A percentile compares a stretch with the other conserved stretches of the same genome.
phyloP scores from a whole-genome alignment of 768 basidiomycete genomes.

The Macrolepiota dolichaula region DNA sequence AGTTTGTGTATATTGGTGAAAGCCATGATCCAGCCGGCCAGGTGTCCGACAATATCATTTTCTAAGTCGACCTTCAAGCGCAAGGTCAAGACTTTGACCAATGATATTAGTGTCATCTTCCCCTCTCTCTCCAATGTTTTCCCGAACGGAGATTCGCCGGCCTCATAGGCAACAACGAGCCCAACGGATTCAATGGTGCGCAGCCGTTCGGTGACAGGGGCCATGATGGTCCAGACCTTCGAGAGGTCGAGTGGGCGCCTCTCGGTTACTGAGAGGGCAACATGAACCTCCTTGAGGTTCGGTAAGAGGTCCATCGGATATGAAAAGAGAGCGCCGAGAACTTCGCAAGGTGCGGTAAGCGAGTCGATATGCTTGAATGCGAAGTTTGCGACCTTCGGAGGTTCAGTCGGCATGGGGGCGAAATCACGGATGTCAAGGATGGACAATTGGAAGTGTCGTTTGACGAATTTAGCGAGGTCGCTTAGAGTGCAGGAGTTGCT shows the following conservation, averaged over 20 bases:
- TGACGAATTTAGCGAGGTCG: slow-evolving; percentile 9
- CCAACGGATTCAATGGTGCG: not conserved
- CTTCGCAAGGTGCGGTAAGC: not conserved
- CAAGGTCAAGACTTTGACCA: slow-evolving; percentile 3
- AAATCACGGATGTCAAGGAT: slow-evolving; percentile 11
- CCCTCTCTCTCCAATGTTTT: not conserved
- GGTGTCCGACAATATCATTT: slow-evolving; percentile 1
- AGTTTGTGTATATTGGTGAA: slow-evolving; percentile 5
- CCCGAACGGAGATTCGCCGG: slow-evolving; percentile 10
- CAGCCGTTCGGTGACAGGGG: not conserved
- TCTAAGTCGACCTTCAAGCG: slow-evolving; percentile 4
- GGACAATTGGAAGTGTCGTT: slow-evolving; percentile 8
- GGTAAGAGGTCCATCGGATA: slow-evolving; percentile 4
- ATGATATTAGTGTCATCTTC: not conserved
- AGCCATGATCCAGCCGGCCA: slow-evolving; percentile 8
- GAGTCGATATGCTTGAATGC: slow-evolving; percentile 4
- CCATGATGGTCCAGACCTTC: not conserved
- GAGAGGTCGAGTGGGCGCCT: slow-evolving; percentile 3
- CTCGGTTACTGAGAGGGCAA: slow-evolving; percentile 1
- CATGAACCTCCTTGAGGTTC: slow-evolving; percentile 1
- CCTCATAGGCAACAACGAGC: slow-evolving; percentile 2
- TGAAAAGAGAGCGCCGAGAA: slow-evolving; percentile 3
- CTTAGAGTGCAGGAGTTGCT: slow-evolving; percentile 6
- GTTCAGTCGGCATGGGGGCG: slow-evolving; percentile 5
- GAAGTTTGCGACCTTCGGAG: slow-evolving; percentile 2